phyloP scores from a whole-genome alignment of 148 eudicot species.

The Rhododendron kiyosumense region DNA sequence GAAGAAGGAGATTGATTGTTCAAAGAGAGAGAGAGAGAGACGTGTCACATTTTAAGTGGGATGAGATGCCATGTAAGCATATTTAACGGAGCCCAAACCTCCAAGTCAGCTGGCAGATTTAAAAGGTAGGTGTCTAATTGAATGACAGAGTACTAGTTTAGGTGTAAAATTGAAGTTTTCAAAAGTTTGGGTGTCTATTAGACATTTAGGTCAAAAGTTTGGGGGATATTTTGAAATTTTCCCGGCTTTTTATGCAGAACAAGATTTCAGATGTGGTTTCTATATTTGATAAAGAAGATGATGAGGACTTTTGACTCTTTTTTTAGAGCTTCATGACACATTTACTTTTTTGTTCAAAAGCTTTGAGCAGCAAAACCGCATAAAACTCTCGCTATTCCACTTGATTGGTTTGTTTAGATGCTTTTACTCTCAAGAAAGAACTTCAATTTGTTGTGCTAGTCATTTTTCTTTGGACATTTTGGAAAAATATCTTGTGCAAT shows the following conservation, averaged over 20 bases:
- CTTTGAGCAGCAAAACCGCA: neutral
- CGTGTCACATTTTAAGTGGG: too few relatives aligned
- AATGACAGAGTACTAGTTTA: too few relatives aligned
- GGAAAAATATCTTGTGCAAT: slow-evolving; percentile 26
- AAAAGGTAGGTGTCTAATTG: too few relatives aligned
- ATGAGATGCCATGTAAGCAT: too few relatives aligned
- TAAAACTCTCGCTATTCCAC: neutral
- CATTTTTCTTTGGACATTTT: slow-evolving; percentile 18
- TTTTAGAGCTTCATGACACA: neutral
- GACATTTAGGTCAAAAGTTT: too few relatives aligned
- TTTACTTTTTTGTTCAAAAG: neutral
- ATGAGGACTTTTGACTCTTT: neutral
- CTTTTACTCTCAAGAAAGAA: neutral
- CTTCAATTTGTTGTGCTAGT: neutral
- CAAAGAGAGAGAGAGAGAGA: neutral
- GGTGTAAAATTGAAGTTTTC: too few relatives aligned
- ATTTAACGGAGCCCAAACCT: too few relatives aligned
- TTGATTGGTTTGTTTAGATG: neutral
- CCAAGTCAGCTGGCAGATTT: too few relatives aligned
- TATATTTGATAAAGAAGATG: neutral
- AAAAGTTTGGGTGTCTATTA: too few relatives aligned
- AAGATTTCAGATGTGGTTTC: neutral
- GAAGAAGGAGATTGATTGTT: neutral
- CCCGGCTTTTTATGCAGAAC: neutral
- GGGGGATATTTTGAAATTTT: too few relatives aligned